Percentiles rank a stretch among this genome's conserved stretches.
Conservation (phyloP, 139 green algal genomes). For the Haematococcus lacustris region DNA sequence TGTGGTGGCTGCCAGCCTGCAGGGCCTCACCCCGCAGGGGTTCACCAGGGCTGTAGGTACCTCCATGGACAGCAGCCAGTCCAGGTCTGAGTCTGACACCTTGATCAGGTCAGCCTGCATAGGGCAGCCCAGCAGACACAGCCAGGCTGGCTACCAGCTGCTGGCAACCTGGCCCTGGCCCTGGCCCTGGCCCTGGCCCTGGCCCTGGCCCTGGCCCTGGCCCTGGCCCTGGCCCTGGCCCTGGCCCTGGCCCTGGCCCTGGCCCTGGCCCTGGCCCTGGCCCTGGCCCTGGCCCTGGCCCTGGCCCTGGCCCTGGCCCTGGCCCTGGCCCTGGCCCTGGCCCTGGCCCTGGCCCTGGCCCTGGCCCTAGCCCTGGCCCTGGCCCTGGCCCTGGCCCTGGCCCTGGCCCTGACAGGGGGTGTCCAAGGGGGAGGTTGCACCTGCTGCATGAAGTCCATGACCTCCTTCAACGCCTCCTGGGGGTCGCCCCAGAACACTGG, state of each 20-base stretch:
- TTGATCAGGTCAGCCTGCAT: slow-evolving; percentile 72
- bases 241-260: too few species aligned
- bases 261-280: too few species aligned
- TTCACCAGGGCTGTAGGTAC: slow-evolving; percentile 41
- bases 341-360: too few species aligned
- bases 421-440: not conserved
- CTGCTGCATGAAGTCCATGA: slow-evolving; percentile 31
- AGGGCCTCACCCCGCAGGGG: slow-evolving; percentile 31
- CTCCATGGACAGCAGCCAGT: slow-evolving; percentile 69
- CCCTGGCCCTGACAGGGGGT: not conserved
- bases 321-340: too few species aligned
- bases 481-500: slow-evolving; percentile 76
- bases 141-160: not conserved
- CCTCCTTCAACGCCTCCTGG: slow-evolving; percentile 16
- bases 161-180: not conserved
- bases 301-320: too few species aligned
- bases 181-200: too few species aligned
- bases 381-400: too few species aligned
- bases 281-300: too few species aligned
- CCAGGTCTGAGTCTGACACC: slow-evolving; percentile 74
- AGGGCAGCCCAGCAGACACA: not conserved
- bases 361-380: too few species aligned
- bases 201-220: too few species aligned
- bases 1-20: not conserved
- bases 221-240: too few species aligned